A percentile compares a stretch with the other conserved stretches of the same genome.
These are phyloP conservation scores for Fusarium setosum DNA, from an alignment of 2,329 filamentous ascomycete species.

Conservation along the genomic window DNA sequence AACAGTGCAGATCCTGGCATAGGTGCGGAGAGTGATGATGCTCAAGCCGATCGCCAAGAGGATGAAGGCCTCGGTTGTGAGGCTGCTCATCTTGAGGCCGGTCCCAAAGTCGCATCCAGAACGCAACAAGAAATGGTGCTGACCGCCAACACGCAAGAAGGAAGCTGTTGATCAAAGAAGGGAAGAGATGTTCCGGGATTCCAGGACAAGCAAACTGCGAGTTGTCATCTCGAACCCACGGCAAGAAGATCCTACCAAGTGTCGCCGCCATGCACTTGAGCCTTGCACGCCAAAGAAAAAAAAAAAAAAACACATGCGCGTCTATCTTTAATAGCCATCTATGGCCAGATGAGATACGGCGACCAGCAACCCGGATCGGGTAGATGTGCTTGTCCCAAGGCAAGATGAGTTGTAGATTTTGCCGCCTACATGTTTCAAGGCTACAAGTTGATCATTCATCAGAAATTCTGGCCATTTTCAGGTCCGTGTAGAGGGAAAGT, in stretches of 20 bases:
- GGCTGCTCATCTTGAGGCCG: conserved; percentile 17
- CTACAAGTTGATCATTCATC: conserved; percentile 2
- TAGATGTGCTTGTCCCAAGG: background rate
- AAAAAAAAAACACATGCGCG: background rate
- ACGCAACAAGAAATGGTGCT: background rate
- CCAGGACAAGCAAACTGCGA: background rate
- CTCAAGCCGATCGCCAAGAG: conserved; percentile 48
- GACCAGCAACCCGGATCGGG: background rate
- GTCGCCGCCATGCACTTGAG: background rate
- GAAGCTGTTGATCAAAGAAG: background rate
- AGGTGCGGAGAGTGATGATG: conserved; percentile 50
- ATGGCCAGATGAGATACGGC: background rate
- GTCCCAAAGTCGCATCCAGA: background rate
- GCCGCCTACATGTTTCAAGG: background rate
- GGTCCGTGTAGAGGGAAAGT: background rate
- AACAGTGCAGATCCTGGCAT: conserved; percentile 47
- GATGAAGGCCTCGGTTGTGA: conserved; percentile 51
- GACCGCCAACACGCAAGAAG: background rate
- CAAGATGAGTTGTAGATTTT: background rate
- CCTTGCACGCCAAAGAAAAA: background rate
- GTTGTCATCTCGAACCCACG: background rate
- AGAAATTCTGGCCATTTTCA: conserved; percentile 1
- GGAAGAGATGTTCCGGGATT: background rate
- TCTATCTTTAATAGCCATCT: background rate
- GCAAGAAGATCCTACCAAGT: conserved; percentile 1